phyloP scores from a whole-genome alignment of 176 grass and related monocot species.

The Microstegium vimineum region DNA sequence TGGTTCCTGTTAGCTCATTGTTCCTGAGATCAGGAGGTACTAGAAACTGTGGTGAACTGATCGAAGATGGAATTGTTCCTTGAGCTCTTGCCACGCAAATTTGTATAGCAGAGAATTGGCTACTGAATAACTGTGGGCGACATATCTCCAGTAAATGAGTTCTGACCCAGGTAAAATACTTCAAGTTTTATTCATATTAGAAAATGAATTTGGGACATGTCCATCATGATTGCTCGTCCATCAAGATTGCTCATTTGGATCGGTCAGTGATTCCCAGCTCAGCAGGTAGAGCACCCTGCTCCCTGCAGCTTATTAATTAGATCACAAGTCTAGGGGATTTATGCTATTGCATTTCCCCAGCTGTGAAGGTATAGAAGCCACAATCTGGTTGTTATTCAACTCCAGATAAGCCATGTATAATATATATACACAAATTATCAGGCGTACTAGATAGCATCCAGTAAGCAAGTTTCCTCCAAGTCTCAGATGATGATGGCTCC shows the following conservation, averaged over 20 bases:
- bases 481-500: too few relatives aligned
- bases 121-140: conserved; percentile 7
- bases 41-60: neutral
- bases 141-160: conserved; percentile 36
- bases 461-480: too few relatives aligned
- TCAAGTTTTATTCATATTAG: conserved; percentile 10
- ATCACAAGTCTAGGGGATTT: conserved; percentile 26
- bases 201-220: conserved; percentile 25
- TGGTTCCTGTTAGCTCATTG: conserved; percentile 41
- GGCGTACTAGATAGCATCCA: too few relatives aligned
- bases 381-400: neutral
- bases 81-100: conserved; percentile 41
- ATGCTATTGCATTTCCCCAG: neutral
- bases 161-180: conserved; percentile 26
- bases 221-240: conserved; percentile 24
- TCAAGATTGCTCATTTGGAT: conserved; percentile 14
- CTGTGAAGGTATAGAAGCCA: neutral
- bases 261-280: too few relatives aligned
- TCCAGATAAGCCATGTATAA: too few relatives aligned
- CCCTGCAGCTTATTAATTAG: conserved; percentile 36
- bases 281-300: neutral
- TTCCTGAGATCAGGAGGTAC: conserved; percentile 21
- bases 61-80: conserved; percentile 23
- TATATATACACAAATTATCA: too few relatives aligned
- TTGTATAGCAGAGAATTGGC: conserved; percentile 14